Conservation (phyloP, 2,329 filamentous ascomycete genomes). For the Hymenoscyphus occultus region DNA sequence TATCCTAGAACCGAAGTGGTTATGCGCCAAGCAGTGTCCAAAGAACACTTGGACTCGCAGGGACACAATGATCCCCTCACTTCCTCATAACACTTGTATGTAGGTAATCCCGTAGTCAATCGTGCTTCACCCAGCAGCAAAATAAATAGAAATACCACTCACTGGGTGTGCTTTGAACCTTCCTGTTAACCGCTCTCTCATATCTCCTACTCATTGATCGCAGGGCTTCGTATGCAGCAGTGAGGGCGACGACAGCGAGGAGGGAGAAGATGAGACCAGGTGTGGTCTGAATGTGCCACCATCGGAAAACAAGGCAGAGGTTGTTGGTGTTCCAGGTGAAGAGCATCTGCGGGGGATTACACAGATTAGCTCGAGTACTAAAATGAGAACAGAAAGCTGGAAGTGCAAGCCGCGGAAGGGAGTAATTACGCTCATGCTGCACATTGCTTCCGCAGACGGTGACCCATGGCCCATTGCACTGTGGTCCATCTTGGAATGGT, state of each 20-base stretch:
- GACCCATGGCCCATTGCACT: conserved; percentile 55
- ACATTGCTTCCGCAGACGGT: conserved; percentile 59
- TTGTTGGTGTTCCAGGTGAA: conserved; percentile 95
- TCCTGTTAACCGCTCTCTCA: conserved; percentile 49
- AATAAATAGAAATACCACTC: conserved; percentile 19
- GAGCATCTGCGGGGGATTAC: conserved; percentile 67
- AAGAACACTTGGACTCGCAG: too few relatives aligned
- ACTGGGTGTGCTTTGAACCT: conserved; percentile 30
- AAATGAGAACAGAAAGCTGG: background rate
- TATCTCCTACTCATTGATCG: conserved; percentile 75
- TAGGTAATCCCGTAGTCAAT: background rate
- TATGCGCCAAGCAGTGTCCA: too few relatives aligned
- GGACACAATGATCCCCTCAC: background rate
- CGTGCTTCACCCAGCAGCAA: background rate
- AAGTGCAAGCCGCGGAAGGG: background rate
- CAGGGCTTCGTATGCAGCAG: conserved; percentile 89
- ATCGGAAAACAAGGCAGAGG: conserved; percentile 92
- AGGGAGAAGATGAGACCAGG: conserved; percentile 78
- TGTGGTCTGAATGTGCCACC: conserved; percentile 80
- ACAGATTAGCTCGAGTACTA: background rate
- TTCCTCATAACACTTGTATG: background rate
- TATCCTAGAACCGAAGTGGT: too few relatives aligned
- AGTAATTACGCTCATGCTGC: conserved; percentile 78
- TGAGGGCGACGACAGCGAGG: conserved; percentile 74
- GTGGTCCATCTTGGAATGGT: conserved; percentile 47